phyloP scores from a whole-genome alignment of 768 basidiomycete genomes.

The Lentinula raphanica region DNA sequence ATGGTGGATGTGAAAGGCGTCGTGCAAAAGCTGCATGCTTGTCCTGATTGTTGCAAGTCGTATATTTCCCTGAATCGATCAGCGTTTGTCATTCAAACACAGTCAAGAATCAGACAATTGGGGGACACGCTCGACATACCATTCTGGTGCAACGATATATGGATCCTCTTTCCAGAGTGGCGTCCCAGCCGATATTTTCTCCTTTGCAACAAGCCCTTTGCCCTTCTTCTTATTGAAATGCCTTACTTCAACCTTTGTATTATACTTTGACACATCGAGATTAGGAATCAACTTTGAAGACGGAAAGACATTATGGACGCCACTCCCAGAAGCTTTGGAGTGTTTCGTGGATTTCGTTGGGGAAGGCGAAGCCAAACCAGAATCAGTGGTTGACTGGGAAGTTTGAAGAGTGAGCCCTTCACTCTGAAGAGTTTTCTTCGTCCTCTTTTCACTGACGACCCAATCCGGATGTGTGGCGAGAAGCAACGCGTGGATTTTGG shows the following conservation, averaged over 20 bases:
- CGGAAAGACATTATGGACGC: conserved; percentile 35
- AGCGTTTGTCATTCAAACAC: too few relatives aligned
- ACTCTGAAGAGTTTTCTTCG: conserved; percentile 62
- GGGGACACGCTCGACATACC: conserved; percentile 37
- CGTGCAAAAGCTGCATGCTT: conserved; percentile 71
- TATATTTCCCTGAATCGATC: conserved; percentile 66
- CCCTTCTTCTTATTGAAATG: conserved; percentile 70
- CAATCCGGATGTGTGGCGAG: conserved; percentile 58
- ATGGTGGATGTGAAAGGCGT: conserved; percentile 41
- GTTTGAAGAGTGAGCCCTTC: conserved; percentile 41
- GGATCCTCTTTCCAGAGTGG: conserved; percentile 84
- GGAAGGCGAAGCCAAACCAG: neutral
- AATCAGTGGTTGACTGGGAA: conserved; percentile 11
- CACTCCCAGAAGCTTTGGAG: conserved; percentile 13
- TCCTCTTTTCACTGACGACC: conserved; percentile 81
- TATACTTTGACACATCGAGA: conserved; percentile 61
- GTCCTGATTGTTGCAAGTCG: conserved; percentile 53
- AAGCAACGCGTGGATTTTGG: conserved; percentile 64
- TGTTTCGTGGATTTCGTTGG: neutral
- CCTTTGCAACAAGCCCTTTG: conserved; percentile 75
- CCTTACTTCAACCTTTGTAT: conserved; percentile 57
- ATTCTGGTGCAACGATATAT: conserved; percentile 76
- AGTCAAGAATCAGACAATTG: too few relatives aligned
- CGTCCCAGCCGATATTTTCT: conserved; percentile 65
- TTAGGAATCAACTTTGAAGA: conserved; percentile 58